phyloP scores from a whole-genome alignment of 495 filamentous ascomycete genomes.

The Apodospora peruviana region DNA sequence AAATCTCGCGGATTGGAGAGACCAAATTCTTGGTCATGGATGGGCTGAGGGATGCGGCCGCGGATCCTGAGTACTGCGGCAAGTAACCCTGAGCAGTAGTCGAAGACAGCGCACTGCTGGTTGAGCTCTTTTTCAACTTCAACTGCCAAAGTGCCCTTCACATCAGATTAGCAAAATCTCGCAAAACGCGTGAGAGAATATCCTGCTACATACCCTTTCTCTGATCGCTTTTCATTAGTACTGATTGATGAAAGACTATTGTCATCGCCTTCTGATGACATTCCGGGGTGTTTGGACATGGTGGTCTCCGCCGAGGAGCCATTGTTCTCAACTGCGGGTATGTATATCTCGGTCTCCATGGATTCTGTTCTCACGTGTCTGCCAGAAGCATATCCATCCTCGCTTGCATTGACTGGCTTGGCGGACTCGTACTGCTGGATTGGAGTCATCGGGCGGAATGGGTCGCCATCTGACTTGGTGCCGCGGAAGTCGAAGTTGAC shows the following conservation, averaged over 20 bases:
- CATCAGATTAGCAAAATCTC: not conserved
- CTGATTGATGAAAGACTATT: constrained; percentile 7
- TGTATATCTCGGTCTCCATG: constrained; percentile 18
- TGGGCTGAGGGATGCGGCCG: constrained; percentile 37
- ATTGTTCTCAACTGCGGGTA: too few relatives aligned
- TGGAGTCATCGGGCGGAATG: constrained; percentile 29
- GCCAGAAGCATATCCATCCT: constrained; percentile 13
- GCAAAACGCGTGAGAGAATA: too few relatives aligned
- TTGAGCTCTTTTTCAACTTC: constrained; percentile 37
- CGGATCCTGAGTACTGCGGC: constrained; percentile 40
- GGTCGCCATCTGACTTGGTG: constrained; percentile 29
- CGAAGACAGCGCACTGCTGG: constrained; percentile 39
- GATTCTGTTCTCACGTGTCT: constrained; percentile 11
- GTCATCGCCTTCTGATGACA: too few relatives aligned
- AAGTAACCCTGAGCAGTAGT: constrained; percentile 42
- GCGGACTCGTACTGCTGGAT: constrained; percentile 13
- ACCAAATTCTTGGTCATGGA: constrained; percentile 25
- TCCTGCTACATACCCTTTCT: constrained; percentile 22
- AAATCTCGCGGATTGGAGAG: constrained; percentile 15
- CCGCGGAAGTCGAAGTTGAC: constrained; percentile 13
- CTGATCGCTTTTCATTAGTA: constrained; percentile 16
- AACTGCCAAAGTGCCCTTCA: constrained; percentile 27
- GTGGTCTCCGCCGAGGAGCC: too few relatives aligned
- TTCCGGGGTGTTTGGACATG: too few relatives aligned
- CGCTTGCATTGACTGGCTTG: constrained; percentile 13